A percentile compares a stretch with the other conserved stretches of the same genome.
phyloP scores from a whole-genome alignment of 345 rosid genomes.

The Erodium maritimum region DNA sequence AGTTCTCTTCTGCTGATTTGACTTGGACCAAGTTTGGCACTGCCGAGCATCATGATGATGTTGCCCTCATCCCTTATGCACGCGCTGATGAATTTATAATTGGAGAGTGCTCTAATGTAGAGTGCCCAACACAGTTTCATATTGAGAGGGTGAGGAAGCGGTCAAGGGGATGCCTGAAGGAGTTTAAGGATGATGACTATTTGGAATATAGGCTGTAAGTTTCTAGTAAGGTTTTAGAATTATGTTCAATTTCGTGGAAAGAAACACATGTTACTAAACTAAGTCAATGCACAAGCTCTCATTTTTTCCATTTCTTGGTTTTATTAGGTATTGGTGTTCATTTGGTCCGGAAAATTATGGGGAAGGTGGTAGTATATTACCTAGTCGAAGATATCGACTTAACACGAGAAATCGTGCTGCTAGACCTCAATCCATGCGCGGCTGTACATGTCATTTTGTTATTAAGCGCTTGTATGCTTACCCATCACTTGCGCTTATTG shows the following conservation, averaged over 20 bases:
- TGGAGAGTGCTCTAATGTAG: constrained; percentile 74
- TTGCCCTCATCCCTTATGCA: constrained; percentile 63
- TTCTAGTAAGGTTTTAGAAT: neutral
- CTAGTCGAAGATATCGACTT: constrained; percentile 75
- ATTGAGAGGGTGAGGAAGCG: constrained; percentile 82
- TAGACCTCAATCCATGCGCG: constrained; percentile 96
- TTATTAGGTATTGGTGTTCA: constrained; percentile 81
- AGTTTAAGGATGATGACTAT: constrained; percentile 66
- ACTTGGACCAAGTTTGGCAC: constrained; percentile 73
- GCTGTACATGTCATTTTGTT: constrained; percentile 80
- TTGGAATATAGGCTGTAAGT: constrained; percentile 73
- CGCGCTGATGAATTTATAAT: constrained; percentile 66
- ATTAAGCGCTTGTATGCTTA: constrained; percentile 75
- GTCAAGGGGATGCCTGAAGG: constrained; percentile 50
- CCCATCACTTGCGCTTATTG: constrained; percentile 63
- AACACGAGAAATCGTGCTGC: constrained; percentile 82
- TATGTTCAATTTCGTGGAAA: neutral
- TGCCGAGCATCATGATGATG: constrained; percentile 63
- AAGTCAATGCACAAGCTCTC: neutral
- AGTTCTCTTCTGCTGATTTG: constrained; percentile 64
- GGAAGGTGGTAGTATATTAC: constrained; percentile 78
- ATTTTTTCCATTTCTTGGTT: neutral
- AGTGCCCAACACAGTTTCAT: constrained; percentile 76
- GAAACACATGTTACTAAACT: neutral
- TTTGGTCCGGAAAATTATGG: constrained; percentile 98